Evolutionary conservation across 148 eudicot genomes (phyloP).

Genomic region (Nepenthes mirabilis): DNA sequence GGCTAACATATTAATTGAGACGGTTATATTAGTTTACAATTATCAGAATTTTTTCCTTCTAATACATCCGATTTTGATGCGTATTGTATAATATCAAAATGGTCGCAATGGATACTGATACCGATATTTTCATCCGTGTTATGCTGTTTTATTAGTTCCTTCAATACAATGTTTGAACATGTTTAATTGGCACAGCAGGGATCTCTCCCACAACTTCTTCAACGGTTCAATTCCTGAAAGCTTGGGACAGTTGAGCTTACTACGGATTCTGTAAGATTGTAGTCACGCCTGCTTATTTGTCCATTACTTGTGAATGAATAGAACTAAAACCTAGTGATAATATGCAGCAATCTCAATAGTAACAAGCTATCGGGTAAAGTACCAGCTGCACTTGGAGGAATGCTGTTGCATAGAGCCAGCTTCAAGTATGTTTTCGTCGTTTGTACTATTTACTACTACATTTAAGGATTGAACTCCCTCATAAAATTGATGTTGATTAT

Average conservation of each 20-base stretch:
- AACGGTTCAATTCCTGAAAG: slow-evolving; percentile 93
- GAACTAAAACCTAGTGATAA: not conserved
- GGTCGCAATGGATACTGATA: too few relatives aligned
- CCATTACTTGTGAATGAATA: slow-evolving; percentile 1
- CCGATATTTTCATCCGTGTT: too few relatives aligned
- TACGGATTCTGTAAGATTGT: slow-evolving; percentile 62
- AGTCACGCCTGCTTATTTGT: not conserved
- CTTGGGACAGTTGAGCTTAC: slow-evolving; percentile 60
- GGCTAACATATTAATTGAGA: too few relatives aligned
- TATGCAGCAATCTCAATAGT: slow-evolving; percentile 72
- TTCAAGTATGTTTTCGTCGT: slow-evolving; percentile 56
- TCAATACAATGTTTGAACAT: not conserved
- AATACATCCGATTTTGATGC: too few relatives aligned
- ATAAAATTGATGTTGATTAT: too few relatives aligned
- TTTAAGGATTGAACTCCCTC: too few relatives aligned
- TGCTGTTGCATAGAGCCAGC: slow-evolving; percentile 90
- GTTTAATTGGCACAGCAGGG: slow-evolving; percentile 43
- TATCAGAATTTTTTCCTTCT: too few relatives aligned
- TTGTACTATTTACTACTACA: not conserved
- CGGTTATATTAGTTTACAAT: too few relatives aligned
- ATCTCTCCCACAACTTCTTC: slow-evolving; percentile 80
- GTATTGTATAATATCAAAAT: too few relatives aligned
- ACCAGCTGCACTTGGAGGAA: slow-evolving; percentile 74
- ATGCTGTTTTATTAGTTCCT: not conserved
- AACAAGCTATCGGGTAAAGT: slow-evolving; percentile 86